phyloP scores from a whole-genome alignment of 177 flowering plant species.

The Telopea speciosissima region DNA sequence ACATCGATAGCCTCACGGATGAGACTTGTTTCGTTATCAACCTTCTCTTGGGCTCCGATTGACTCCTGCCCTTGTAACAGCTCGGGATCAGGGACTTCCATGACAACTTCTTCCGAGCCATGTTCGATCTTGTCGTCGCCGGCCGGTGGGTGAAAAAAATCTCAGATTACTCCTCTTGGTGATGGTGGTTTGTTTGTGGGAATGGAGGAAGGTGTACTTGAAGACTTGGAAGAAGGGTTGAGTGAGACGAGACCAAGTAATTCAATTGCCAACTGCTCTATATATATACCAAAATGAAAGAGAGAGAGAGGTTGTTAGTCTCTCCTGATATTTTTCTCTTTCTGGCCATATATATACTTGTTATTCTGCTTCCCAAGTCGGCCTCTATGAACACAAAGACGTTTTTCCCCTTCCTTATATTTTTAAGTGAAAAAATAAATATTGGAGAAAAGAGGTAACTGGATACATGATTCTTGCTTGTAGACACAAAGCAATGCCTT shows the following conservation, averaged over 20 bases:
- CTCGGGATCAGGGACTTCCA: not conserved
- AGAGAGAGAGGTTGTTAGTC: not conserved
- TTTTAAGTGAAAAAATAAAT: too few relatives aligned
- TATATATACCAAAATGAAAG: too few relatives aligned
- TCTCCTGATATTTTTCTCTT: too few relatives aligned
- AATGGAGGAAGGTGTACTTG: not conserved
- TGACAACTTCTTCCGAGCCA: not conserved
- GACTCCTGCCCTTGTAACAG: not conserved
- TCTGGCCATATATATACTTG: too few relatives aligned
- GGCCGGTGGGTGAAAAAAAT: too few relatives aligned
- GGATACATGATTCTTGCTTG: too few relatives aligned
- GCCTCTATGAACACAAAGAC: too few relatives aligned
- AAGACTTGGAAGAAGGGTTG: not conserved
- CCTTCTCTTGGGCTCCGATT: conserved; percentile 2
- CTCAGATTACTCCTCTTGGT: not conserved
- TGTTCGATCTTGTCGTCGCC: too few relatives aligned
- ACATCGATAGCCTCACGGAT: conserved; percentile 22
- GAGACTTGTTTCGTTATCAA: conserved; percentile 23
- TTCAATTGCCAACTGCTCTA: not conserved
- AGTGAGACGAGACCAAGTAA: not conserved
- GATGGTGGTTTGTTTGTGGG: not conserved
- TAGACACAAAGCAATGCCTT: too few relatives aligned
- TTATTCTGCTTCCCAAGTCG: too few relatives aligned
- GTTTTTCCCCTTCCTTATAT: too few relatives aligned
- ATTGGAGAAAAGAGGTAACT: too few relatives aligned